Base-by-base conservation (phyloP, 108 stramenopile genomes). In the Cyclotella kingstonii region DNA sequence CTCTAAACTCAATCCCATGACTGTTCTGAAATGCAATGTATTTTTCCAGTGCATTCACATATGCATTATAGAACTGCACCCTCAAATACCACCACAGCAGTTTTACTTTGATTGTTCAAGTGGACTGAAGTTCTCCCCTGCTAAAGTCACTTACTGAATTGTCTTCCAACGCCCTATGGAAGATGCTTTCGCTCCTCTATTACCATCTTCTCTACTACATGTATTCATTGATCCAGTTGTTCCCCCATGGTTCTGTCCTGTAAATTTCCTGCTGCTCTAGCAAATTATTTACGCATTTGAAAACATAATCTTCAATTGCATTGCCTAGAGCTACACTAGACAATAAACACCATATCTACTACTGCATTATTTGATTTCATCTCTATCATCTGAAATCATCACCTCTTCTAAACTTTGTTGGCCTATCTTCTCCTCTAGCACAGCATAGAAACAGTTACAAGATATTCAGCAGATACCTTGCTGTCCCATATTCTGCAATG, bases 191-290 rank as follows among this genome's bases (percentile, higher is more conserved):
- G 14, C 9, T 14, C 43, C 14, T 6, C 19, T 44, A 11, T 6
- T 14, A 18, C 43, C 43, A 44, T 44, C 19, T 5, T 4, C 6
- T 18, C 4, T 14, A 4, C 4, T 44, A 18, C 14, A 18, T 44
- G n/a, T 18, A 14, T 4, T 14, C 14, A 5, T 14, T n/a, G n/a
- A 18, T 4, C 19, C 43, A 14, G 43, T 18, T 44, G 6, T 44
- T 4, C n/a, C 17, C 19, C 19, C 43, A 18, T 14, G 43, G 17
- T 18, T 44, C 17, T 14, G 43, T 44, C n/a, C 19, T 44, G 43
- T 44, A 44, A 14, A 44, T 44, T 44, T 44, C 43, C 19, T 44
- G 43, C n/a, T n/a, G n/a, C n/a, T n/a, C n/a, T n/a, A n/a, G n/a
- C n/a, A n/a, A n/a, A n/a, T n/a, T n/a, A n/a, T n/a, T n/a, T n/a